Conservation (phyloP, 768 basidiomycete species). For the Boletus vinaceobasis region DNA sequence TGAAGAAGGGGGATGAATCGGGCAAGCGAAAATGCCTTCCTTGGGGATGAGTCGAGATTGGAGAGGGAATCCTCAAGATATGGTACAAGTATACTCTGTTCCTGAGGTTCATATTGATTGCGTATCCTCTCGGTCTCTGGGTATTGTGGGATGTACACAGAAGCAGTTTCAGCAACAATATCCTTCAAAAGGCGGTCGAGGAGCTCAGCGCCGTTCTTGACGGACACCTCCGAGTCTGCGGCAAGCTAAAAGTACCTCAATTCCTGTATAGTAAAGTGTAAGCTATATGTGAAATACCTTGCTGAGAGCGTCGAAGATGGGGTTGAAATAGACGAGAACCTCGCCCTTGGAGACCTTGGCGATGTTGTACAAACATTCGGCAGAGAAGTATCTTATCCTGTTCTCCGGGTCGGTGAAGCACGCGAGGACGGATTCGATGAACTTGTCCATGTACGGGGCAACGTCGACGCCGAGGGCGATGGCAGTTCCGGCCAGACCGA, state of each 20-base stretch:
- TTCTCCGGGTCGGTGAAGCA: slow-evolving; percentile 96
- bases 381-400: slow-evolving; percentile 95
- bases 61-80: slow-evolving; percentile 48
- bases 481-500: slow-evolving; percentile 94
- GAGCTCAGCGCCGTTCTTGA: slow-evolving; percentile 97
- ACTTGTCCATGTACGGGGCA: slow-evolving; percentile 91
- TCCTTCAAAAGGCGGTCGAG: slow-evolving; percentile 97
- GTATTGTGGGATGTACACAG: slow-evolving; percentile 88
- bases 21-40: slow-evolving; percentile 88
- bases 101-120: slow-evolving; percentile 39
- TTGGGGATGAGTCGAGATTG: slow-evolving; percentile 34
- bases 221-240: slow-evolving; percentile 91
- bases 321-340: slow-evolving; percentile 95
- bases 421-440: slow-evolving; percentile 80
- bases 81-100: slow-evolving; percentile 59
- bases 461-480: slow-evolving; percentile 94
- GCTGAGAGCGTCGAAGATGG: slow-evolving; percentile 95
- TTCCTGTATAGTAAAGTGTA: slow-evolving; percentile 2
- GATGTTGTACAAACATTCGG: slow-evolving; percentile 97
- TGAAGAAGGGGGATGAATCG: slow-evolving; percentile 92
- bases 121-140: slow-evolving; percentile 73
- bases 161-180: slow-evolving; percentile 94
- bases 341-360: slow-evolving; percentile 97
- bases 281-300: slow-evolving; percentile 56
- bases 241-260: slow-evolving; percentile 61